Evolutionary conservation across 192 early-diverging fungal genomes (phyloP), one percentile per base, ranked within the genome.

Genomic region (Geranomyces michiganensis): DNA sequence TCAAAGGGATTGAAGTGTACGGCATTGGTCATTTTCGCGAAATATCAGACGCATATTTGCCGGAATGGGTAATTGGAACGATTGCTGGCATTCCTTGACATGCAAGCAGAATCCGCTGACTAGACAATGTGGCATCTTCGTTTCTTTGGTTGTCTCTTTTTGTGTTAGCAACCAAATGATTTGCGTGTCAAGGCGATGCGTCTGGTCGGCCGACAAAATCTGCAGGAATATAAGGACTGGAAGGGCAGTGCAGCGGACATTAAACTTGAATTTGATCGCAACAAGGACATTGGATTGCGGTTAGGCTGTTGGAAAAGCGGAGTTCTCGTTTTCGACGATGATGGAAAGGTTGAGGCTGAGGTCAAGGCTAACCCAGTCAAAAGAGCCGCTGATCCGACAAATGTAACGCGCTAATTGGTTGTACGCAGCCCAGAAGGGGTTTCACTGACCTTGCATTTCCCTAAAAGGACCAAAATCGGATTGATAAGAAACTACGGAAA

Each of bases 11-110:
- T 48, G 90, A 86, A 69, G 90, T 83, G 61, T 80, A 92, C 59
- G 94, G 93, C 13, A 93, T 95, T 73, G 93, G 94, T 14, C 92
- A 94, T 68, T 95, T 94, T 73, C 84, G 91, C 47, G 92, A 92
- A 69, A 94, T 94, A 32, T 90, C 92, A 0, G 90, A 93, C 58
- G 85, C 80, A 55, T 70, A 89, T 26, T 76, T 95, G 21, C 87
- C 92, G 9, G 84, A 84, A 49, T 95, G 93, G 94, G 89, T 90
- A 86, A 58, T 73, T 61, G 14, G 14, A 47, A 55, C 51, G 21
- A 27, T 55, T 27, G 19, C 51, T 14, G 4, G 51, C 51, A 24
- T 10, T 41, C 10, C 5, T 41, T 10, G 5, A 41, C 5, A 41
- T 41, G 10, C 5, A 41, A n/a, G n/a, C n/a, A n/a, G n/a, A n/a